Percentiles rank a stretch among this genome's conserved stretches.
Conservation (phyloP, 2,329 filamentous ascomycete species). For the Monosporascus sp. region DNA sequence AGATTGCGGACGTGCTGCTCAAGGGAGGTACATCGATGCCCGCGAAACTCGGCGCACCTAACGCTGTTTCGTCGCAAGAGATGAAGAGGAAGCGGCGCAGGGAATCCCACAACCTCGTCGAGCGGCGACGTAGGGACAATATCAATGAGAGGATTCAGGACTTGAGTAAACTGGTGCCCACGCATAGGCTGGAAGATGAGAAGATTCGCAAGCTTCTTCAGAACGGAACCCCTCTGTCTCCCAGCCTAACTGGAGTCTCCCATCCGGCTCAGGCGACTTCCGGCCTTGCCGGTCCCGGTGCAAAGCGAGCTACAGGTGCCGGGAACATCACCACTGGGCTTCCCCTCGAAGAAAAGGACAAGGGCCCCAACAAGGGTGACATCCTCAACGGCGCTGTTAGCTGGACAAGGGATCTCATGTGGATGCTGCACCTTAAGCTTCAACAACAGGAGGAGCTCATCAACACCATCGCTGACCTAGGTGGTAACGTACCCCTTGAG, state of each 20-base stretch:
- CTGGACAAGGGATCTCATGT: slow-evolving; percentile 97
- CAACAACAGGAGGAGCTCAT: slow-evolving; percentile 85
- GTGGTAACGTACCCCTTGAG: slow-evolving; percentile 73
- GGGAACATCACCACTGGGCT: slow-evolving; percentile 89
- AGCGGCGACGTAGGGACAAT: slow-evolving; percentile 90
- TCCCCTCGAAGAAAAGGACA: slow-evolving; percentile 94
- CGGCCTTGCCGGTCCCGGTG: slow-evolving; percentile 77
- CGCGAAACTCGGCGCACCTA: slow-evolving; percentile 63
- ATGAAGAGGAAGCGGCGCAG: slow-evolving; percentile 87
- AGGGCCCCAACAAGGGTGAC: slow-evolving; percentile 97
- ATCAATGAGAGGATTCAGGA: slow-evolving; percentile 99
- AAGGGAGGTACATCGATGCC: slow-evolving; percentile 87
- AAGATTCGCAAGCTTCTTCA: slow-evolving; percentile 93
- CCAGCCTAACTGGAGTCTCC: slow-evolving; percentile 67
- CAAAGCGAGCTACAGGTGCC: slow-evolving; percentile 70
- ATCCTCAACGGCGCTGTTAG: slow-evolving; percentile 95
- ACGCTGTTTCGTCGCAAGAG: slow-evolving; percentile 73
- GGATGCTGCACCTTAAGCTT: slow-evolving; percentile 86
- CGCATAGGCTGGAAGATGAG: slow-evolving; percentile 91
- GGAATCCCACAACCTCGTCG: slow-evolving; percentile 94
- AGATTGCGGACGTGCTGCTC: slow-evolving; percentile 85
- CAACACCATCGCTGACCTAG: slow-evolving; percentile 67
- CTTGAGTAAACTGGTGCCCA: slow-evolving; percentile 85
- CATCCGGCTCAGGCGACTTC: slow-evolving; percentile 77
- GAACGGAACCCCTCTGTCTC: slow-evolving; percentile 85